These are phyloP conservation scores for Rhizodiscina lignyota DNA, from an alignment of 495 filamentous ascomycete species.

Conservation along the genomic window DNA sequence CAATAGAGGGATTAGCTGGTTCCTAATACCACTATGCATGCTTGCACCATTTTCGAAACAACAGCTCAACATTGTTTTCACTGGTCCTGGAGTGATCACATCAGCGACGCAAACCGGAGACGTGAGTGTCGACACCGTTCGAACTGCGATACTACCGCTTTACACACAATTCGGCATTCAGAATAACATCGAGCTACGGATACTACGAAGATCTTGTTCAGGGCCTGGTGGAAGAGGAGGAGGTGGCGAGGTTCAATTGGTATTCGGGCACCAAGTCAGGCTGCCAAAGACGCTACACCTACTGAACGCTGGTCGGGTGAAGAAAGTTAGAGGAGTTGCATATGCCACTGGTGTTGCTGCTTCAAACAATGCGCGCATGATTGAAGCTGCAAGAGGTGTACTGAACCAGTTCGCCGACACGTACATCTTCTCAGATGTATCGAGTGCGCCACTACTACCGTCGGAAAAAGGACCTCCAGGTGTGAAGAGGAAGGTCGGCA, in stretches of 20 bases:
- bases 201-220: slow-evolving; percentile 60
- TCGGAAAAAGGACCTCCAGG: slow-evolving; percentile 16
- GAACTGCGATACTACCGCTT: slow-evolving; percentile 79
- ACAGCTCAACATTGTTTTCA: slow-evolving; percentile 72
- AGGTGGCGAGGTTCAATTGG: slow-evolving; percentile 79
- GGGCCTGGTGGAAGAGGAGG: slow-evolving; percentile 58
- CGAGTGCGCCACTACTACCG: slow-evolving; percentile 52
- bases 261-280: slow-evolving; percentile 81
- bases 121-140: slow-evolving; percentile 78
- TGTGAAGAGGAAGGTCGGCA: slow-evolving; percentile 40
- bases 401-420: slow-evolving; percentile 80
- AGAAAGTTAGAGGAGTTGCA: slow-evolving; percentile 78
- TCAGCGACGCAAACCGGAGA: slow-evolving; percentile 65
- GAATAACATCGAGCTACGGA: slow-evolving; percentile 71
- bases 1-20: slow-evolving; percentile 72
- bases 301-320: slow-evolving; percentile 73
- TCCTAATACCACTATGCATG: slow-evolving; percentile 73
- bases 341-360: slow-evolving; percentile 81
- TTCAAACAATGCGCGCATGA: slow-evolving; percentile 89
- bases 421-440: slow-evolving; percentile 65
- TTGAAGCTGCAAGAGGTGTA: slow-evolving; percentile 71
- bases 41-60: slow-evolving; percentile 87
- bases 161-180: slow-evolving; percentile 82
- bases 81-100: slow-evolving; percentile 87
- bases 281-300: slow-evolving; percentile 85